Base-by-base conservation (phyloP, 1,139 yeast genomes). In the Kazachstania sp. region DNA sequence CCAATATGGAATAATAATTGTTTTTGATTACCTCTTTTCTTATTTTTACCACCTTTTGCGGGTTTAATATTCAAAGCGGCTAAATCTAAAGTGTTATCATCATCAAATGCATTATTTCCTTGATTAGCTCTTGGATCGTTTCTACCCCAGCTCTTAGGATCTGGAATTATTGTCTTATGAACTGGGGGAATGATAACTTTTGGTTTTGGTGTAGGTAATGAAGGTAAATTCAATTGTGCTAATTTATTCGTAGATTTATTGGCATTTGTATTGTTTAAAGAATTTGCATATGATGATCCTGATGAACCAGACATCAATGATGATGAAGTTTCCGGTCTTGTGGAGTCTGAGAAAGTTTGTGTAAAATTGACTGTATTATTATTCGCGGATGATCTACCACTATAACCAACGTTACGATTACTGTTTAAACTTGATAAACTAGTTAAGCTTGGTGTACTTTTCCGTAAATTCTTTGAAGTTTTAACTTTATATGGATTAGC, bases 221-320 rank as follows among this genome's bases (percentile, higher is more conserved):
- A 73, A 1, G 87, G 86, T 58, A 83, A 76, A 45, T 70, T 65
- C 1, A 78, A 76, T 8, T 60, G 48, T 54, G 65, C 51, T 46
- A 66, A 37, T 44, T 51, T 57, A 38, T 57, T 46, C 34, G 46
- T 51, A n/a, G 29, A 19, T 9, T 32, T 38, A 16, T 23, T 31
- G 9, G 32, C 15, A 19, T 20, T 36, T 13, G 23, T 26, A 12
- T 16, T 28, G 2, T 39, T 46, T 20, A 42, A 32, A n/a, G 40
- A 31, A 2, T 41, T 15, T 9, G 51, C 31, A 7, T 41, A 47
- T 15, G 52, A 46, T 23, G 46, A 40, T 15, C 36, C 18, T 15
- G 52, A 46, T 23, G 46, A 40, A 32, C 36, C 18, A 3, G 38
- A 13, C 13, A 20, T 12, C 4, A 19, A 18, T 5, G 53, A 41